Percentiles rank a stretch among this genome's conserved stretches.
Evolutionary conservation across 768 basidiomycete genomes (phyloP).

Genomic region (Amanita fuliginea): DNA sequence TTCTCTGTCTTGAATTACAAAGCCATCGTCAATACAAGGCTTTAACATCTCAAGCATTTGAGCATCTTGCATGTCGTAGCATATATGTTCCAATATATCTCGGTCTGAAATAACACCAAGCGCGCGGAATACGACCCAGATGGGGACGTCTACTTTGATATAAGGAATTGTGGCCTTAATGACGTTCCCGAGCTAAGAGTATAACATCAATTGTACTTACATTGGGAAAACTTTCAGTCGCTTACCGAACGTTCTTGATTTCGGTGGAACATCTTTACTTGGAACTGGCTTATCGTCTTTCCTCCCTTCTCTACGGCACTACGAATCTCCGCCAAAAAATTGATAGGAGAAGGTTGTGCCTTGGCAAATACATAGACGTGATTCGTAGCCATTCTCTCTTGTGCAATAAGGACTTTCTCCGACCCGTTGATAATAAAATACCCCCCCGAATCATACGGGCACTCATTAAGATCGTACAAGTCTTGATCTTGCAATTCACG

Average conservation of each 20-base stretch:
- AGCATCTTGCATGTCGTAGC: conserved; percentile 93
- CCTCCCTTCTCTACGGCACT: conserved; percentile 97
- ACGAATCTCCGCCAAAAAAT: conserved; percentile 93
- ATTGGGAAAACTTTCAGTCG: conserved; percentile 9
- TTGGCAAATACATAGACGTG: conserved; percentile 99
- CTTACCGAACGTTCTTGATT: conserved; percentile 83
- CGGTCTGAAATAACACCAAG: conserved; percentile 96
- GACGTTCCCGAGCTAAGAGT: conserved; percentile 65
- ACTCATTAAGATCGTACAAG: conserved; percentile 89
- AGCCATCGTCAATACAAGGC: conserved; percentile 96
- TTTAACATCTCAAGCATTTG: conserved; percentile 98
- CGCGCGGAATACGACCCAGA: conserved; percentile 98
- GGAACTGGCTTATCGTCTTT: conserved; percentile 95
- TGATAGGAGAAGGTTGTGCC: conserved; percentile 91
- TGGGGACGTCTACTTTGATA: conserved; percentile 96
- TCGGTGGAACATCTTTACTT: conserved; percentile 93
- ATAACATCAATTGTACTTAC: conserved; percentile 5
- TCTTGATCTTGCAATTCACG: conserved; percentile 68
- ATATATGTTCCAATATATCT: conserved; percentile 96
- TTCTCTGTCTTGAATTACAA: conserved; percentile 95
- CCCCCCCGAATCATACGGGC: conserved; percentile 96
- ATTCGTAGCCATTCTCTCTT: conserved; percentile 99
- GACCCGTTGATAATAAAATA: conserved; percentile 99
- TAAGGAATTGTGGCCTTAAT: conserved; percentile 98
- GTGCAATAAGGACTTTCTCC: conserved; percentile 99